A percentile compares a stretch with the other conserved stretches of the same genome.
Evolutionary conservation across 352 stramenopile genomes (phyloP).

Genomic region (Phytophthora pinifolia): DNA sequence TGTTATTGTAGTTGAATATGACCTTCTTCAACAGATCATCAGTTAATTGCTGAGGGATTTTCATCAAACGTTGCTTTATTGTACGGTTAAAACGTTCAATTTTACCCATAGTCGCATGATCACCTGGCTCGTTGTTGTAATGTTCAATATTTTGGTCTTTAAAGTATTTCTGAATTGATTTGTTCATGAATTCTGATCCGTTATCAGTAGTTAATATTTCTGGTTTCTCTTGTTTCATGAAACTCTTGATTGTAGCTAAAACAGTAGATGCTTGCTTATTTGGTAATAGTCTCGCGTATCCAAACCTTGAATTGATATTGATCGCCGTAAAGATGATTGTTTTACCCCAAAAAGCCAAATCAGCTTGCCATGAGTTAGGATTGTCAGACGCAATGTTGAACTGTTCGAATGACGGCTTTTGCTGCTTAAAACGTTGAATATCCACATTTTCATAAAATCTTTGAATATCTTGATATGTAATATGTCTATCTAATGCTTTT

Average conservation of each 20-base stretch:
- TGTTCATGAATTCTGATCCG: constrained; percentile 21
- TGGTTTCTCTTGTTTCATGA: constrained; percentile 11
- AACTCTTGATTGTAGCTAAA: constrained; percentile 9
- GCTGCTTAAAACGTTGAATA: too few species aligned
- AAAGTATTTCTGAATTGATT: constrained; percentile 7
- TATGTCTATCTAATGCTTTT: too few species aligned
- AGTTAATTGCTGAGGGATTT: constrained; percentile 1
- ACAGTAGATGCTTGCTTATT: constrained; percentile 13
- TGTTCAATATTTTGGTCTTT: constrained; percentile 18
- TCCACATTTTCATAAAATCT: too few species aligned
- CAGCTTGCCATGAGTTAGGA: too few species aligned
- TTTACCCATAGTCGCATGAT: constrained; percentile 25
- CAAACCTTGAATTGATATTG: too few species aligned
- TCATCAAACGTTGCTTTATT: constrained; percentile 20
- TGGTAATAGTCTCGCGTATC: constrained; percentile 2
- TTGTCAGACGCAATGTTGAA: too few species aligned
- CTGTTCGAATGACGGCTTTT: too few species aligned
- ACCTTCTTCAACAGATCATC: constrained; percentile 7
- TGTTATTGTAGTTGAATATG: constrained; percentile 25
- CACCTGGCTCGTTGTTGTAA: constrained; percentile 25
- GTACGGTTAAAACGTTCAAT: constrained; percentile 31
- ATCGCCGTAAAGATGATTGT: too few species aligned
- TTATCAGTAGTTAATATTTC: constrained; percentile 24
- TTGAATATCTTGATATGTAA: too few species aligned
- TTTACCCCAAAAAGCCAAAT: too few species aligned